A percentile compares a stretch with the other conserved stretches of the same genome.
Evolutionary conservation across 2,329 filamentous ascomycete species (phyloP).

Genomic region (Stagonosporopsis vannaccii): DNA sequence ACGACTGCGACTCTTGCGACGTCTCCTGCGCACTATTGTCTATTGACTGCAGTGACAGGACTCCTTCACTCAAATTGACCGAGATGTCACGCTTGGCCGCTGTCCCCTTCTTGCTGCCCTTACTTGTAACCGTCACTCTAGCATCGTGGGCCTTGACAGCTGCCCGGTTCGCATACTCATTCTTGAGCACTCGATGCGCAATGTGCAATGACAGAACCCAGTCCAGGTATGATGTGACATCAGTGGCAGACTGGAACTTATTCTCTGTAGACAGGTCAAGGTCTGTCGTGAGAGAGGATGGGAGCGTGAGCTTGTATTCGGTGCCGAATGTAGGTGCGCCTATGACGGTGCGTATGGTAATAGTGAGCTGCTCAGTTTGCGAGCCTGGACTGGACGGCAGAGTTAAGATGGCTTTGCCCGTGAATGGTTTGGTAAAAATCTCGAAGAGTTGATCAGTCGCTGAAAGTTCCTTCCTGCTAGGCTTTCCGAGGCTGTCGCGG

Average conservation of each 20-base stretch:
- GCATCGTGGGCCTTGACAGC: constrained; percentile 30
- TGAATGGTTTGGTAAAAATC: constrained; percentile 39
- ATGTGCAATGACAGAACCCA: constrained; percentile 44
- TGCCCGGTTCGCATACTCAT: constrained; percentile 30
- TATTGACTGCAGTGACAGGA: constrained; percentile 23
- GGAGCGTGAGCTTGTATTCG: constrained; percentile 44
- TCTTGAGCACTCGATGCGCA: constrained; percentile 38
- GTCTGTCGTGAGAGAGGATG: constrained; percentile 35
- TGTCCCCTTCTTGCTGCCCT: constrained; percentile 28
- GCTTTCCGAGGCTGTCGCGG: constrained; percentile 36
- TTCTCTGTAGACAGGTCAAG: constrained; percentile 40
- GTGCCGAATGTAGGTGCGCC: constrained; percentile 46
- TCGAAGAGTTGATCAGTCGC: constrained; percentile 43
- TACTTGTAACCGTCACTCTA: constrained; percentile 32
- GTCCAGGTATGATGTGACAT: constrained; percentile 42
- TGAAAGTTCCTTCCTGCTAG: constrained; percentile 36
- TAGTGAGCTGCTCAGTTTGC: constrained; percentile 31
- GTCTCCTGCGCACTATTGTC: constrained; percentile 18
- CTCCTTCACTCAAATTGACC: constrained; percentile 29
- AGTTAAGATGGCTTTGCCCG: constrained; percentile 37
- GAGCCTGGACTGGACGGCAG: constrained; percentile 32
- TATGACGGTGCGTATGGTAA: constrained; percentile 44
- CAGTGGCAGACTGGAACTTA: constrained; percentile 38
- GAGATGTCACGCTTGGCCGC: constrained; percentile 29
- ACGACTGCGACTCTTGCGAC: constrained; percentile 28